A percentile compares a stretch with the other conserved stretches of the same genome.
These are phyloP conservation scores for Eutrema yunnanense DNA, from an alignment of 345 rosid genomes.

Conservation along the genomic window DNA sequence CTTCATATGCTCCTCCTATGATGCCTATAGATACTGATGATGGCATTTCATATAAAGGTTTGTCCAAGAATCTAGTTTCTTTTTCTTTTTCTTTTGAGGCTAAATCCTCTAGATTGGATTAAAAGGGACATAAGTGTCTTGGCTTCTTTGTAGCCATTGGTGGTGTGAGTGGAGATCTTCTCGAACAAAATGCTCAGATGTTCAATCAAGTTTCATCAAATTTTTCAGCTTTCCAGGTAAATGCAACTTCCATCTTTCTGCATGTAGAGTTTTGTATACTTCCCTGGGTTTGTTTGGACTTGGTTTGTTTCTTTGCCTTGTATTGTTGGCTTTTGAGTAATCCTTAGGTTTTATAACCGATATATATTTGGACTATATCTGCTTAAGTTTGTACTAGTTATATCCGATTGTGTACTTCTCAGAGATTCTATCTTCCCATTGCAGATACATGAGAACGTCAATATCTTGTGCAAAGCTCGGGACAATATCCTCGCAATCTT, in stretches of 20 bases:
- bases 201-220: constrained; percentile 66
- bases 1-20: constrained; percentile 54
- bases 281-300: neutral
- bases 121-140: neutral
- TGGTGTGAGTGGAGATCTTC: constrained; percentile 65
- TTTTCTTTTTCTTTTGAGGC: neutral
- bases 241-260: constrained; percentile 1
- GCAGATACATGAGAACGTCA: constrained; percentile 65
- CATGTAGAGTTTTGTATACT: constrained; percentile 2
- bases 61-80: neutral
- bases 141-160: constrained; percentile 54
- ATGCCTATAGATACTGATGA: constrained; percentile 63
- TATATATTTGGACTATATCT: neutral
- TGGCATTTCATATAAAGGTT: constrained; percentile 69
- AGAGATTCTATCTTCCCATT: neutral
- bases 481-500: constrained; percentile 63
- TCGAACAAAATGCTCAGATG: constrained; percentile 71
- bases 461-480: constrained; percentile 55
- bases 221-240: constrained; percentile 69
- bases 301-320: neutral
- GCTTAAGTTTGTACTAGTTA: neutral
- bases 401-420: neutral
- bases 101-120: neutral
- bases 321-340: neutral
- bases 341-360: neutral